Base-by-base conservation (phyloP, 768 basidiomycete genomes). In the Hygrocybe coccinea region DNA sequence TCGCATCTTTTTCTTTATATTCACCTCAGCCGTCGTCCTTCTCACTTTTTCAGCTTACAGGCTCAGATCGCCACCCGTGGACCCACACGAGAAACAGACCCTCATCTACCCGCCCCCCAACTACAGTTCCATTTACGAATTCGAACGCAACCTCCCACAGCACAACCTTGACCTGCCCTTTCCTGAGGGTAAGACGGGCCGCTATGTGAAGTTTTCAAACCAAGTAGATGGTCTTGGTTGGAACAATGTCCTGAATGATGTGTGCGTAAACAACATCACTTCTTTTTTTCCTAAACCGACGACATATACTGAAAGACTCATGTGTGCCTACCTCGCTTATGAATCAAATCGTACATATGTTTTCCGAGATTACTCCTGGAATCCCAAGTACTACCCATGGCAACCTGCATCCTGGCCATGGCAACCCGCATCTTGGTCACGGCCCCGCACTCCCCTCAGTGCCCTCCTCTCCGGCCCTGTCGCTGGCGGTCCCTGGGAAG, bases 241-340 rank as follows among this genome's bases (percentile, higher is more conserved):
- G 78, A 81, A 80, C 61, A 81, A 81, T 60, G 73, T 73, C 50
- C 62, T 81, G 33, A 78, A 78, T 50, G 79, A 80, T 76, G 79
- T 80, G 57, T 14, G 77, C 68, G 8, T n/a, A 39, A 24, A 10
- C 36, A 29, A 10, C n/a, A 21, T 7, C 19, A 41, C 17, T 7
- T 11, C n/a, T 22, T 4, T 29, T 29, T 29, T 29, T 3, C 3
- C 24, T 11, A n/a, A 25, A 52, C n/a, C n/a, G n/a, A n/a, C n/a
- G n/a, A n/a, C n/a, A n/a, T n/a, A n/a, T n/a, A 38, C 46, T 39
- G 11, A 24, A 53, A 79, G 79, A n/a, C 65, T 82, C 3, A 75
- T 83, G 76, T 76, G 78, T 56, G 69, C 76, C 0, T 71, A 76
- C 56, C 71, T 83, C 11, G 79, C 81, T 0, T 76, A 78, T 59